phyloP scores from a whole-genome alignment of 805 yeast genomes.

The Ogataea salicorniae region DNA sequence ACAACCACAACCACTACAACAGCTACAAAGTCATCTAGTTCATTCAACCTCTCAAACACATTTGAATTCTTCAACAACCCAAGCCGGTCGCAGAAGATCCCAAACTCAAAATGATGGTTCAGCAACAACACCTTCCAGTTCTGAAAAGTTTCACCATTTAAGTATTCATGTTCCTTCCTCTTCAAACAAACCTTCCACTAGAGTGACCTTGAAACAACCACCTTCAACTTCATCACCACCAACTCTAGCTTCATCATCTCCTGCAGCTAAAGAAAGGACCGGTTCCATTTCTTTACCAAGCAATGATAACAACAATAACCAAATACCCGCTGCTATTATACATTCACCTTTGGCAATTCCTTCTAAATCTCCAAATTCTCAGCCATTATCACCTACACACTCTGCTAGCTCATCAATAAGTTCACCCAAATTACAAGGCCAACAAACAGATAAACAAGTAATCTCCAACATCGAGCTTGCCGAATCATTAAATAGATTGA shows the following conservation, averaged over 20 bases:
- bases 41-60: neutral
- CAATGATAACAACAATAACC: neutral
- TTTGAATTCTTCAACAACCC: slow-evolving; percentile 10
- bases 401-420: slow-evolving; percentile 14
- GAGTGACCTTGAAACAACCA: no score
- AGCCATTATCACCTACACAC: slow-evolving; percentile 16
- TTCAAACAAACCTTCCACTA: no score
- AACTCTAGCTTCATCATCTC: no score
- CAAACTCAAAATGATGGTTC: slow-evolving; percentile 1
- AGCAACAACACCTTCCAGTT: neutral
- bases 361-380: slow-evolving; percentile 7
- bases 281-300: neutral
- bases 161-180: no score
- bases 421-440: slow-evolving; percentile 12
- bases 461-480: slow-evolving; percentile 18
- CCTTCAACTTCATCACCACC: no score
- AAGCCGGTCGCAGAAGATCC: slow-evolving; percentile 1
- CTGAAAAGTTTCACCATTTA: no score
- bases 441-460: slow-evolving; percentile 4
- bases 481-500: slow-evolving; percentile 23
- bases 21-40: neutral
- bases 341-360: neutral
- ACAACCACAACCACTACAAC: neutral
- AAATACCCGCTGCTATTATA: neutral
- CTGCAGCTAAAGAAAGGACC: no score